Base-by-base conservation (phyloP, 805 yeast species). In the Monosporozyma servazzii region DNA sequence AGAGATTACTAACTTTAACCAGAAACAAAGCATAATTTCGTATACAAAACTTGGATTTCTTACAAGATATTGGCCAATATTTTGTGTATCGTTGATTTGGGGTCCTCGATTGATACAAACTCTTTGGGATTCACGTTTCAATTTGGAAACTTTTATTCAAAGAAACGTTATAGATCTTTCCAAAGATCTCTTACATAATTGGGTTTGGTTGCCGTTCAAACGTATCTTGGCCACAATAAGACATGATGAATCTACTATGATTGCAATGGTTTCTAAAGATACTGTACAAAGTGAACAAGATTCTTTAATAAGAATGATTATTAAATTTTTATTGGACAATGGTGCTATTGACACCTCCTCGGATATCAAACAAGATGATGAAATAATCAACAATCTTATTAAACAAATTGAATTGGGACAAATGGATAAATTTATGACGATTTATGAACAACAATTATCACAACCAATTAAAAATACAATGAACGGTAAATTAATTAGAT, bases 251-350 rank as follows among this genome's bases (percentile, higher is more conserved):
- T 73, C 75, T 37, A 78, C 84, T 1, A 78, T 82, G 53, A 79
- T 89, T 44, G 85, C 96, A 0, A 77, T 89, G 21, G 81, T 87
- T 68, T 81, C 91, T 3, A 84, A 85, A 63, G 84, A 86, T 50
- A 84, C 96, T 1, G 72, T 93, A 17, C 75, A 78, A 37, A 79
- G 93, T 0, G 97, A 90, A 59, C 71, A 88, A 57, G 79, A 81
- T 45, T 85, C 96, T 1, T 73, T 91, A 49, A 89, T 88, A 61
- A 68, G 96, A 52, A 91, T 91, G 99, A 88, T 88, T 2, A 71
- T 82, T 18, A 93, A 86, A 49, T 59, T 56, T 46, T 59, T 64
- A 10, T 54, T 55, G 5, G 66, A 65, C 13, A 61, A 61, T 43
- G 49, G 36, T 36, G 44, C 30, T 3, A 8, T 17, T 23, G 29